Evolutionary conservation across 768 basidiomycete genomes (phyloP).

Genomic region (Boletus rubroflammeus): DNA sequence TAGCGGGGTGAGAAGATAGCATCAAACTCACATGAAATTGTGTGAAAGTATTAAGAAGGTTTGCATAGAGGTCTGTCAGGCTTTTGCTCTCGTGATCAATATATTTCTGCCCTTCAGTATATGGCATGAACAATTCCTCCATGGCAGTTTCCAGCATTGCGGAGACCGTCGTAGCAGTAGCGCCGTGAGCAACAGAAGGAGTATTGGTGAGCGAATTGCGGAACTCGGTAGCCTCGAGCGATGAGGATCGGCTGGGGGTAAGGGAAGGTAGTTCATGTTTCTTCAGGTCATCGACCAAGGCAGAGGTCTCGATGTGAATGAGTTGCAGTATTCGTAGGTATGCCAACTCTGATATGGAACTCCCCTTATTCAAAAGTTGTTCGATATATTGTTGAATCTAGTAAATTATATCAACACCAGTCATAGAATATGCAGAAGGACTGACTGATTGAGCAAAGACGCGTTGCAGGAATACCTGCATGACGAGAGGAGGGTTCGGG

Average conservation of each 20-base stretch:
- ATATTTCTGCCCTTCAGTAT: slow-evolving; percentile 87
- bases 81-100: slow-evolving; percentile 89
- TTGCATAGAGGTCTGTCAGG: slow-evolving; percentile 73
- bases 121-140: slow-evolving; percentile 95
- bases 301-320: slow-evolving; percentile 72
- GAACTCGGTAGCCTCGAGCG: slow-evolving; percentile 61
- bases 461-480: slow-evolving; percentile 96
- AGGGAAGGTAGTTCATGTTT: slow-evolving; percentile 78
- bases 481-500: slow-evolving; percentile 91
- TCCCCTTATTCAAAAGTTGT: slow-evolving; percentile 71
- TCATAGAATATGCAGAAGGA: neutral
- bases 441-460: slow-evolving; percentile 96
- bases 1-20: neutral
- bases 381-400: slow-evolving; percentile 98
- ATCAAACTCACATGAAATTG: slow-evolving; percentile 72
- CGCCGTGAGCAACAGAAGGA: slow-evolving; percentile 39
- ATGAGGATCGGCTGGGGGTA: slow-evolving; percentile 52
- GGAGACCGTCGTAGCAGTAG: slow-evolving; percentile 51
- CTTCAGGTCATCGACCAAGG: slow-evolving; percentile 88
- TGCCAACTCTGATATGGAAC: slow-evolving; percentile 78
- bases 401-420: slow-evolving; percentile 2
- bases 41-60: slow-evolving; percentile 68
- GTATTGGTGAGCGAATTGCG: slow-evolving; percentile 47
- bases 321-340: slow-evolving; percentile 90
- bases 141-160: slow-evolving; percentile 92